Evolutionary conservation across 2,329 filamentous ascomycete genomes (phyloP), one percentile per base, ranked within the genome.

Genomic region (Zymoseptoria brevis): DNA sequence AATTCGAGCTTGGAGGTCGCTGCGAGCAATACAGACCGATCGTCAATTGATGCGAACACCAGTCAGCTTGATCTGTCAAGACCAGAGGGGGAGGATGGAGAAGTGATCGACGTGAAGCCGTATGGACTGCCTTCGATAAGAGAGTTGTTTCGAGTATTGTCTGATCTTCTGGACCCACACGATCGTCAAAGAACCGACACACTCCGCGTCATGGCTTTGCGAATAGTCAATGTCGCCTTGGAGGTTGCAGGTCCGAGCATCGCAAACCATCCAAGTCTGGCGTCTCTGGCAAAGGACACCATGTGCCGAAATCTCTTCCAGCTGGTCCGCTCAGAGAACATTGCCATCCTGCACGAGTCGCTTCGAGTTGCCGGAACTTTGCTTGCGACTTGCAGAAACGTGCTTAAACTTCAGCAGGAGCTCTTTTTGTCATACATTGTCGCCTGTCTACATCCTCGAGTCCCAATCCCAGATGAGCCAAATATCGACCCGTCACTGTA

Each of bases 161-260:
- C 97, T 51, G 93, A 96, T 72, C 86, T 99, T 16, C 77, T 99
- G 24, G 91, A 99, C 71, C 94, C 95, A 1, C 89, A 96, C 69
- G 93, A 97, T 74, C 87, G 85, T 56, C 89, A 93, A 67, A 90
- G 96, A 73, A 95, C 91, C 2, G 94, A 99, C 71, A 87, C 90
- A 1, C 94, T 97, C 87, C 85, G 93, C 67, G 90, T 99, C 49
- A 99, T 99, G 92, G 94, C 94, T 19, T 77, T 99, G 65, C 86
- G 94, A 50, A 97, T 99, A 64, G 94, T 99, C 57, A 94, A 99
- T 73, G 94, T 99, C 51, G 94, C 94, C 1, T 82, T 99, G 21
- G 94, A 99, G 75, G 93, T 99, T 59, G 91, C 94, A 1, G 94
- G 94, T 0, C 93, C 94, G 3, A 96, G 92, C 7, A 96, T 99